Evolutionary conservation across 2,329 filamentous ascomycete species (phyloP).

Genomic region (Aspergillus thermomutatus): DNA sequence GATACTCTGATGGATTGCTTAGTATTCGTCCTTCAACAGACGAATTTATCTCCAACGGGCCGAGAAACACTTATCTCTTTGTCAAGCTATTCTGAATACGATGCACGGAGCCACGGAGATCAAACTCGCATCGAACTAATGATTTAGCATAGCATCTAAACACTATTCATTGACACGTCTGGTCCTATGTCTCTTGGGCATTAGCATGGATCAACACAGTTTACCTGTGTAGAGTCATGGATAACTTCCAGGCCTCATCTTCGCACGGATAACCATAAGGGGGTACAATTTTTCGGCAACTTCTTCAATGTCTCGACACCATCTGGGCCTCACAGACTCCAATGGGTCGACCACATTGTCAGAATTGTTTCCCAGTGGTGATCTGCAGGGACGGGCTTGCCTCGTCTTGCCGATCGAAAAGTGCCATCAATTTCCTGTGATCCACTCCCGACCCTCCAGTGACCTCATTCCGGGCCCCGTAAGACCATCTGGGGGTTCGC

Average conservation of each 20-base stretch:
- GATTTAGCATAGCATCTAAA: neutral
- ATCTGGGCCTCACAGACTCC: neutral
- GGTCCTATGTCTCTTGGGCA: neutral
- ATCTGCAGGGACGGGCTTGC: slow-evolving; percentile 13
- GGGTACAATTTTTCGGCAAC: neutral
- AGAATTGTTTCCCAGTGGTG: neutral
- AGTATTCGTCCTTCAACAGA: neutral
- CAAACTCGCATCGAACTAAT: neutral
- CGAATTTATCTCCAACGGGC: neutral
- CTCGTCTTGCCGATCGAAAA: slow-evolving; percentile 3
- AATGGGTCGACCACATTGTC: neutral
- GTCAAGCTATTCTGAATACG: neutral
- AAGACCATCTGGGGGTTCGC: slow-evolving; percentile 10
- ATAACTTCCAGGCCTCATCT: neutral
- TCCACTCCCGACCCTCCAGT: slow-evolving; percentile 10
- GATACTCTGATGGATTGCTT: neutral
- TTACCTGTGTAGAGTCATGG: neutral
- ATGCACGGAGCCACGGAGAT: neutral
- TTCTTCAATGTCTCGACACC: neutral
- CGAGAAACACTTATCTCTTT: neutral
- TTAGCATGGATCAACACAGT: neutral
- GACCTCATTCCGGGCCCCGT: slow-evolving; percentile 16
- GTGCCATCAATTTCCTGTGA: slow-evolving; percentile 4
- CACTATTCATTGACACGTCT: neutral
- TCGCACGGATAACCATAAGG: neutral